These are phyloP conservation scores for Phalaenopsis equestris DNA, from an alignment of 106 monocot genomes.

Conservation along the genomic window DNA sequence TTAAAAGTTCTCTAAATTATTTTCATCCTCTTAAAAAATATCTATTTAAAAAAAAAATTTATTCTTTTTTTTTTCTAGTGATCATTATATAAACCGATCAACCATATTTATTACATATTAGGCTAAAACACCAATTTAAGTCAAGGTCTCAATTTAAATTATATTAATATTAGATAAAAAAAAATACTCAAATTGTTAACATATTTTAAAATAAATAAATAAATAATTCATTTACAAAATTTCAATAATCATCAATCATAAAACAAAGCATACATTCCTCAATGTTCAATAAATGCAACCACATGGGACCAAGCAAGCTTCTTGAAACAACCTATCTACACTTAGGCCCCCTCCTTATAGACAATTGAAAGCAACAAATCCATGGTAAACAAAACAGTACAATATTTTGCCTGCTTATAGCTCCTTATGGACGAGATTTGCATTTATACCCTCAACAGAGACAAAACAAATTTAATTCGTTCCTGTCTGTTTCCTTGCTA, in stretches of 20 bases:
- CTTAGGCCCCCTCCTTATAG: background rate
- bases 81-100: too few relatives aligned
- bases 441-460: background rate
- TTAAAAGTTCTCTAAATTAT: too few relatives aligned
- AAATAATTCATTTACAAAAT: background rate
- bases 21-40: too few relatives aligned
- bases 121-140: too few relatives aligned
- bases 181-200: too few relatives aligned
- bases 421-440: background rate
- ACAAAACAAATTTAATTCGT: slow-evolving; percentile 4
- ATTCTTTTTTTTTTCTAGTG: too few relatives aligned
- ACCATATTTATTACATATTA: too few relatives aligned
- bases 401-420: background rate
- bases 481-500: slow-evolving; percentile 2
- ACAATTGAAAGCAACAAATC: slow-evolving; percentile 3
- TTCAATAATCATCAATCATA: background rate
- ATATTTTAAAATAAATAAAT: background rate
- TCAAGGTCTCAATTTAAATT: too few relatives aligned
- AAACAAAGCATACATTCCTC: too few relatives aligned
- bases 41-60: too few relatives aligned
- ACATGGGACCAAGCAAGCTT: slow-evolving; percentile 1
- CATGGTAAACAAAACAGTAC: background rate
- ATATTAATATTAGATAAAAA: too few relatives aligned
- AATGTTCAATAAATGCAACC: slow-evolving; percentile 5
- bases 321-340: background rate